Evolutionary conservation across 1,284 basidiomycete species (phyloP), one percentile per base, ranked within the genome.

Genomic region (Afroboletus lepidellus): DNA sequence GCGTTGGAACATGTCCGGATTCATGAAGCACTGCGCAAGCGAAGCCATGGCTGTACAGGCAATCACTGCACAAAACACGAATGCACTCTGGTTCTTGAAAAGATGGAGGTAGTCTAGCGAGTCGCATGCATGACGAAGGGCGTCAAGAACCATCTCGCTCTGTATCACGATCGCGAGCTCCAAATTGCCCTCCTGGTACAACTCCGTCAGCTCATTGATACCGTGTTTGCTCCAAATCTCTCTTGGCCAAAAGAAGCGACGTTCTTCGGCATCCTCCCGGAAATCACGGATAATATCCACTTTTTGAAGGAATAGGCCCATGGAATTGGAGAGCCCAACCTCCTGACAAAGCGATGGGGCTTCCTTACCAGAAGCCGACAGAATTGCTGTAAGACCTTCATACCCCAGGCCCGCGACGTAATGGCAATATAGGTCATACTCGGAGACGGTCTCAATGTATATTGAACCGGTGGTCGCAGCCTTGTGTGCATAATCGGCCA

Each of bases 361-460:
- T 72, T 99, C 96, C 66, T 95, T 94, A 38, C 84, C 84, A 5
- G 92, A 94, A 8, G 91, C 90, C 16, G 90, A 78, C 74, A 96
- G 98, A 43, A 99, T 78, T 8, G 92, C 84, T 0, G 93, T 95
- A 43, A 98, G 80, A 51, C 97, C 96, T 71, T 99, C 97, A 47
- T 96, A 96, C 56, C 99, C 96, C 51, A 99, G 85, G 3, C 96
- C 97, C 3, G 96, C 97, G 57, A 98, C 97, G 70, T 97, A 98
- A 73, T 99, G 96, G 69, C 97, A 99, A 75, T 99, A 99, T 12
- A 98, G 80, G 70, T 98, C 94, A 72, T 96, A 98, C 62, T 98
- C 94, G 41, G 82, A 76, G 57, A 92, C 74, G 11, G 85, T 84
- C 51, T 84, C 79, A 54, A 95, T 77, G 66, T 88, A 89, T 46